These are phyloP conservation scores for Aspergillus avenaceus DNA, from an alignment of 495 filamentous ascomycete species.

Conservation along the genomic window DNA sequence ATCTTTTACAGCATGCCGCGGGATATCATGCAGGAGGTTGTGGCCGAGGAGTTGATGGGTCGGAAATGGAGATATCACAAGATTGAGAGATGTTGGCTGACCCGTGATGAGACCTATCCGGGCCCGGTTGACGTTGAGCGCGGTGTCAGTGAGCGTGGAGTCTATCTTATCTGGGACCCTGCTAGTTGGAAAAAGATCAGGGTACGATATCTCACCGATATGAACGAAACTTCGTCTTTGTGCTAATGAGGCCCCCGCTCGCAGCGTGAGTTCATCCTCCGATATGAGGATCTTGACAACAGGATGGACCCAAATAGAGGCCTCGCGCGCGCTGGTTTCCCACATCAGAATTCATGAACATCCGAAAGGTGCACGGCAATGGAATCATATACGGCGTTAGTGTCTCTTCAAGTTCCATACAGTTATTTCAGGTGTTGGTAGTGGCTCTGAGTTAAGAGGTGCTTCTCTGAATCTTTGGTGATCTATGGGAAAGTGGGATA, in stretches of 20 bases:
- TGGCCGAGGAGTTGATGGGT: constrained; percentile 72
- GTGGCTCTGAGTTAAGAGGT: constrained; percentile 23
- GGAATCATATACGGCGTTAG: constrained; percentile 35
- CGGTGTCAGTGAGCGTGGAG: constrained; percentile 71
- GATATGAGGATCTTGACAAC: constrained; percentile 74
- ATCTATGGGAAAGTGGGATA: constrained; percentile 24
- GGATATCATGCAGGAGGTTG: constrained; percentile 80
- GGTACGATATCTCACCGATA: constrained; percentile 45
- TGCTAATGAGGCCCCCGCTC: not conserved
- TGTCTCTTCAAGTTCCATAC: constrained; percentile 27
- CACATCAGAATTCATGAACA: constrained; percentile 41
- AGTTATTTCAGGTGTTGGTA: constrained; percentile 25
- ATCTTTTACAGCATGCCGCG: constrained; percentile 90
- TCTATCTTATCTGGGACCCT: constrained; percentile 88
- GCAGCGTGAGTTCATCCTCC: constrained; percentile 72
- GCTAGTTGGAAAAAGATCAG: constrained; percentile 76
- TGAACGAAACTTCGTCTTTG: not conserved
- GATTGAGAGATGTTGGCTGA: constrained; percentile 82
- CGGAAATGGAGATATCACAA: constrained; percentile 95
- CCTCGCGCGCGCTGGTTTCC: constrained; percentile 31
- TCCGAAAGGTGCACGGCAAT: constrained; percentile 11
- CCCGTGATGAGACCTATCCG: constrained; percentile 72
- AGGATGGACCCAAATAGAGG: constrained; percentile 40
- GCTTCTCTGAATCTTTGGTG: constrained; percentile 28
- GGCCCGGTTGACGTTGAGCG: constrained; percentile 58